phyloP scores from a whole-genome alignment of 257 asterid genomes.

The Verbascum thapsus region DNA sequence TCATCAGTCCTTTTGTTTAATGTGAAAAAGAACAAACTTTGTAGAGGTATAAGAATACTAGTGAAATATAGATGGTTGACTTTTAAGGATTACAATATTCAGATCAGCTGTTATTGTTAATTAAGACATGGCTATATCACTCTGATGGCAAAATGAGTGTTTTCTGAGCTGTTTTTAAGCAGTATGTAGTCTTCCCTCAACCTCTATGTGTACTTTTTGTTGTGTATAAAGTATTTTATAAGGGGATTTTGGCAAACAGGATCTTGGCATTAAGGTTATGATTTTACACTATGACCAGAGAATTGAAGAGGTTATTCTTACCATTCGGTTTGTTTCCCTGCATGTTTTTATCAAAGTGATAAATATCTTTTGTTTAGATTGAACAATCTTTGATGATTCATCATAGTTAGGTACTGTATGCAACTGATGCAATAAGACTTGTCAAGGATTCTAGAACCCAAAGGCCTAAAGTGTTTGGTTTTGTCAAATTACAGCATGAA shows the following conservation, averaged over 20 bases:
- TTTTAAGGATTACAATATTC: no score
- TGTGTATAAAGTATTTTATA: not conserved
- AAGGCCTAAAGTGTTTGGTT: conserved; percentile 79
- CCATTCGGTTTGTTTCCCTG: conserved; percentile 50
- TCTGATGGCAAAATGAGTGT: conserved; percentile 51
- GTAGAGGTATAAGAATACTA: no score
- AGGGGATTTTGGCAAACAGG: conserved; percentile 9
- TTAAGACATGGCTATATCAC: no score
- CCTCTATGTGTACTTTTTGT: not conserved
- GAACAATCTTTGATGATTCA: not conserved
- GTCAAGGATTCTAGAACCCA: conserved; percentile 57
- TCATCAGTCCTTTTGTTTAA: no score
- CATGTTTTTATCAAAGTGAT: conserved; percentile 11
- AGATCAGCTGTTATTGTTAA: no score
- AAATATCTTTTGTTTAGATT: not conserved
- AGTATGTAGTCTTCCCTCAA: conserved; percentile 32
- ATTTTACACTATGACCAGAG: conserved; percentile 59
- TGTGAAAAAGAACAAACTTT: no score
- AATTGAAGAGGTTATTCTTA: conserved; percentile 56
- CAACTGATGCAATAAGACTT: conserved; percentile 56
- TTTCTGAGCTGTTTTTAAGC: conserved; percentile 64
- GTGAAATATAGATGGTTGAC: no score
- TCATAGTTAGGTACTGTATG: not conserved
- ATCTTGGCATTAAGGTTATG: conserved; percentile 54
- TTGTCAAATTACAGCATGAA: conserved; percentile 64